These are phyloP conservation scores for Phytophthora sojae DNA, from an alignment of 352 stramenopile species.

Conservation along the genomic window DNA sequence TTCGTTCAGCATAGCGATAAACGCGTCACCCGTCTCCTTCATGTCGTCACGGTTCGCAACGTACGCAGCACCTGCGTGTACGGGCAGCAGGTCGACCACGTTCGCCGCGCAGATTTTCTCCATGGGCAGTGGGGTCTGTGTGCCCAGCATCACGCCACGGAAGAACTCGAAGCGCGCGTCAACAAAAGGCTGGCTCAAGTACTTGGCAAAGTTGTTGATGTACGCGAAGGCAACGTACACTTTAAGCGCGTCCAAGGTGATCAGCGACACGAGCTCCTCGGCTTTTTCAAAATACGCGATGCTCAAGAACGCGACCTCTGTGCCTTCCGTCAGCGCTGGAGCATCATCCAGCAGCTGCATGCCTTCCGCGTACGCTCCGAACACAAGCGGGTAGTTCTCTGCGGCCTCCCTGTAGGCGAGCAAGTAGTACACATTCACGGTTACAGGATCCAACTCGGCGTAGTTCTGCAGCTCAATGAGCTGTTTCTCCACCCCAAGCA, in stretches of 20 bases:
- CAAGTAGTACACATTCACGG: constrained; percentile 68
- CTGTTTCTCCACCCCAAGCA: constrained; percentile 38
- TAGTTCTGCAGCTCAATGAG: constrained; percentile 41
- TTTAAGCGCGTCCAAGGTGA: constrained; percentile 55
- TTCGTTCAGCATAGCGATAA: constrained; percentile 81
- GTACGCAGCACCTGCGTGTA: constrained; percentile 80
- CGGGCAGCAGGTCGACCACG: constrained; percentile 44
- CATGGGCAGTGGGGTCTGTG: constrained; percentile 59
- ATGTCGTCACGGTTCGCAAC: constrained; percentile 79
- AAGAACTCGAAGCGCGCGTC: constrained; percentile 91
- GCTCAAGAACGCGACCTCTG: constrained; percentile 57
- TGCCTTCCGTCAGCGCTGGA: constrained; percentile 38
- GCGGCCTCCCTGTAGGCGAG: constrained; percentile 66
- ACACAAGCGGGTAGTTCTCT: constrained; percentile 54
- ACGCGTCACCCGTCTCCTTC: constrained; percentile 60
- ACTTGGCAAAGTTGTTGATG: constrained; percentile 41
- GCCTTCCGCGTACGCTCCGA: constrained; percentile 61
- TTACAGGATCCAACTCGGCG: constrained; percentile 30
- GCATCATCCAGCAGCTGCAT: constrained; percentile 49
- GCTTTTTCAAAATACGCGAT: constrained; percentile 57
- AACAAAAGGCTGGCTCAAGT: constrained; percentile 70
- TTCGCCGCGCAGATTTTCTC: constrained; percentile 52
- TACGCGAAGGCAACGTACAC: constrained; percentile 58
- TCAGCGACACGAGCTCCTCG: constrained; percentile 43
- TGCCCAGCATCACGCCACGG: constrained; percentile 67